A percentile compares a stretch with the other conserved stretches of the same genome.
Conservation (phyloP, 2,329 filamentous ascomycete genomes). For the Shiraia sp. region DNA sequence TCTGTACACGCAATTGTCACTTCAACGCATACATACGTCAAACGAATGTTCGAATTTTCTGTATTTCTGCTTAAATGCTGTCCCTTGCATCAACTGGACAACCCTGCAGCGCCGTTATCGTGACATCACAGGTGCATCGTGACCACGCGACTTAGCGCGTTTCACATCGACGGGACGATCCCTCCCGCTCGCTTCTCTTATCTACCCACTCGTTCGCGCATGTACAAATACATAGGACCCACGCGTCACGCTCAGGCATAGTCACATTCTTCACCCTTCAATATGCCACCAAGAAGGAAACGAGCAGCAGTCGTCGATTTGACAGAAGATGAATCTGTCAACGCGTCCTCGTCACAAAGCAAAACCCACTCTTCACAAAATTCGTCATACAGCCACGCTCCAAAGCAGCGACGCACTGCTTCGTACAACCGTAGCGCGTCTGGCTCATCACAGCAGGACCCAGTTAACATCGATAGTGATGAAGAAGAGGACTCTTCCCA, state of each 20-base stretch:
- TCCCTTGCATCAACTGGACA: no score
- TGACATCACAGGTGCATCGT: slow-evolving; percentile 1
- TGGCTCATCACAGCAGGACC: slow-evolving; percentile 32
- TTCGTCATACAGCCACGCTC: slow-evolving; percentile 17
- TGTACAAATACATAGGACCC: no score
- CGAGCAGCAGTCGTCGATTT: no score
- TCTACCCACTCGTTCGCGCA: not conserved
- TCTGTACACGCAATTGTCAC: no score
- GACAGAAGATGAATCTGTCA: slow-evolving; percentile 6
- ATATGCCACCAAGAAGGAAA: no score
- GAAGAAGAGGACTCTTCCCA: slow-evolving; percentile 35
- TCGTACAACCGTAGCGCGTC: slow-evolving; percentile 9
- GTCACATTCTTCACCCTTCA: no score
- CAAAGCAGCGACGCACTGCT: slow-evolving; percentile 34
- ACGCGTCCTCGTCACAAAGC: slow-evolving; percentile 18
- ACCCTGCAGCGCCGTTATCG: no score
- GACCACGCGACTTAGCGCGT: slow-evolving; percentile 7
- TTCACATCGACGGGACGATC: not conserved
- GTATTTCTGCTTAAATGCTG: no score
- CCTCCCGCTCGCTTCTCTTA: not conserved
- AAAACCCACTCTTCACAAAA: slow-evolving; percentile 18
- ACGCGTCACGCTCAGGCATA: no score
- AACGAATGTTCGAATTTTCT: no score
- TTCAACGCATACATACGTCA: no score
- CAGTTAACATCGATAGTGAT: slow-evolving; percentile 31